Base-by-base conservation (phyloP, 2,329 filamentous ascomycete species). In the Colletotrichum euphorbiae region DNA sequence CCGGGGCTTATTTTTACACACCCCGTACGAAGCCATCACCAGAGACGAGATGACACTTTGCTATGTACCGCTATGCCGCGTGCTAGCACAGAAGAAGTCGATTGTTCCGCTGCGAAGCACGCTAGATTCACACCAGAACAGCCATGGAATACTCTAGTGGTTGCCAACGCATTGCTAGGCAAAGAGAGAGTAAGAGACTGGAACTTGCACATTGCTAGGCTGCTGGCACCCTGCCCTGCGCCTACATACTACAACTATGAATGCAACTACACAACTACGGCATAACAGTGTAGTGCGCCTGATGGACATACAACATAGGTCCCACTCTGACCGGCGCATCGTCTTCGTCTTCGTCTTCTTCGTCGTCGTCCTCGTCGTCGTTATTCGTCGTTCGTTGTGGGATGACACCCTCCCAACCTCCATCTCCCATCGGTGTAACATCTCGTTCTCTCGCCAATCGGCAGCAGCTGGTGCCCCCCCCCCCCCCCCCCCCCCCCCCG, bases 121-220 rank as follows among this genome's bases (percentile, higher is more conserved):
- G 66, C 66, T 69, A 69, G 66, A 69, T 43, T 69, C 62, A 69
- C 62, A 69, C 62, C 66, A 69, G 66, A 69, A 69, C 62, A 24
- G 42, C 48, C 54, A 43, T 64, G 56, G 62, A 69, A 65, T 66
- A 50, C 19, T 60, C 62, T 54, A 60, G 52, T 31, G 52, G 40
- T 54, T 65, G 38, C 60, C 58, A 56, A 38, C 42, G 51, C 46
- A 40, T 61, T 48, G 31, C 62, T 40, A 40, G 31, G 50, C 31
- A n/a, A n/a, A n/a, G n/a, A n/a, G n/a, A n/a, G n/a, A n/a, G n/a
- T n/a, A n/a, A 42, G 48, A n/a, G 31, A 40, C 56, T 46, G 45
- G 45, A 19, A 54, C 28, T 60, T 36, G 54, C 36, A 40, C 62
- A 36, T 59, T 36, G 46, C 62, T 59, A 46, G 62, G 45, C 31